Evolutionary conservation across 129 eudicot genomes (phyloP), one percentile per base, ranked within the genome.

Genomic region (Tagetes erecta): DNA sequence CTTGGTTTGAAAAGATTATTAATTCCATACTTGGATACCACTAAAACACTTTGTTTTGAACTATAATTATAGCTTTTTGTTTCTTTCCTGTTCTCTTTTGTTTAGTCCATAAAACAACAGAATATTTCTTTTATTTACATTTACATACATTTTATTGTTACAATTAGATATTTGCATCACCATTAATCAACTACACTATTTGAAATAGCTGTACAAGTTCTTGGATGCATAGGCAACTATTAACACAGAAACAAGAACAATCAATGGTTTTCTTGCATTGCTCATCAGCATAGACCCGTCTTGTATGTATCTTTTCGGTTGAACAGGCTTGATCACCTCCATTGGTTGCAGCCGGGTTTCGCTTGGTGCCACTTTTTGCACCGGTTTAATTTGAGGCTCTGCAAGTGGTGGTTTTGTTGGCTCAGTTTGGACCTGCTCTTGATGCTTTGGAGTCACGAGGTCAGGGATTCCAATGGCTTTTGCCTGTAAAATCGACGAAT

Each of bases 181-280:
- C 37, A 76, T 10, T 36, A n/a, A 68, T 41, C 49, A 64, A 70
- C 37, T 47, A 72, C 45, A 53, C 53, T 79, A 72, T 44, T 78
- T 73, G 46, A 79, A 73, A 79, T 72, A 79, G 51, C 52, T 79
- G 72, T 79, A 73, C 60, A 79, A 49, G 60, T 27, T 72, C 62
- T 73, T 57, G 2, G 83, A 72, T 72, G 83, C 83, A 65, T 79
- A 79, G n/a, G 68, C 59, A 55, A 66, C 60, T 37, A 79, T 79
- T 50, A 79, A 42, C n/a, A 73, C 79, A 44, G 83, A 79, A 11
- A 72, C 83, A 56, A 79, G 40, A 65, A 79, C 70, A 35, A 79
- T 42, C 78, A 79, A 45, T 10, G 83, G 83, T 55, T 79, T 79
- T 79, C 74, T 58, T 64, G 83, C 68, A 56, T 30, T 65, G 64